Base-by-base conservation (phyloP, 75 land plant genomes). In the Gnetum montanum region DNA sequence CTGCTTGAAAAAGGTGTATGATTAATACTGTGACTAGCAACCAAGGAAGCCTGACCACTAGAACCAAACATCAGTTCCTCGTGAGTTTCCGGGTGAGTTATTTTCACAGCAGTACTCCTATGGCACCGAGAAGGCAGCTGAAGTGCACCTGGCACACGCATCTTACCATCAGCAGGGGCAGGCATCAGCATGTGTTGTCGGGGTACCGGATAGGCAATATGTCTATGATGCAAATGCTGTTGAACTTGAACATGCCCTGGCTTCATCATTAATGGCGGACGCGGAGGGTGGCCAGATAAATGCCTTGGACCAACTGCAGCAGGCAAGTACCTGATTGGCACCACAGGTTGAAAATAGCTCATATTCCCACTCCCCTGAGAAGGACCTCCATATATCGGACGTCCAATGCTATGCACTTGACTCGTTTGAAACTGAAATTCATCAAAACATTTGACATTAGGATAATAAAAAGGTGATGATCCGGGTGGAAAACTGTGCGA, bases 31-130 rank as follows among this genome's bases (percentile, higher is more conserved):
- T n/a, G n/a, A n/a, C n/a, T n/a, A n/a, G n/a, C n/a, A n/a, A n/a
- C n/a, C n/a, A n/a, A n/a, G n/a, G n/a, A n/a, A n/a, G n/a, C n/a
- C 34, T 28, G 29, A 31, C 54, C 31, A 31, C 4, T 30, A 7
- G 54, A 50, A 58, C 70, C 80, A 36, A 84, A 64, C 19, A 49
- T 80, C 60, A 84, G n/a, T 52, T 80, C 98, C 60, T 90, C 88
- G 65, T 81, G 98, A 19, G 96, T 94, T 0, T 86, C 61, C 6
- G 98, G 98, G 70, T 94, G 65, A 62, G 95, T 94, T 57, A 94
- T 94, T 65, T 81, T 85, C 2, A 94, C 78, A 34, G 84, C 67
- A 25, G 38, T 60, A 51, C 63, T 81, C 27, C 74, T 82, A 38
- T 37, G 67, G 16, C 46, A 57, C 55, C 52, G 31, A 36, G 12